Evolutionary conservation across 352 stramenopile genomes (phyloP).

Genomic region (Globisporangium alternatum): DNA sequence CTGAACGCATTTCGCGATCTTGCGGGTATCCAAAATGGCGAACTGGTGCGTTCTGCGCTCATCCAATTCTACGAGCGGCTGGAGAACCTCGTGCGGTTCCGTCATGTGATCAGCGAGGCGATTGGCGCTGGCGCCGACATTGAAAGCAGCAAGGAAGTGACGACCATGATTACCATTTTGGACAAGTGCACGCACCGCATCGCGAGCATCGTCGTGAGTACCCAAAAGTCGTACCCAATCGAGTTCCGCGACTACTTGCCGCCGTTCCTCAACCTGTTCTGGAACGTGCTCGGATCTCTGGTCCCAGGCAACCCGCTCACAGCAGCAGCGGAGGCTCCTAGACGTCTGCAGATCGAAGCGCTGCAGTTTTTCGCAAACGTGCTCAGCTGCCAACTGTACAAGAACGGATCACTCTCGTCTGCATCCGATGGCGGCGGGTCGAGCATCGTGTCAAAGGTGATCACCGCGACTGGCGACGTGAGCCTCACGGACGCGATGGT

Average conservation of each 20-base stretch:
- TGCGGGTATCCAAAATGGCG: conserved; percentile 42
- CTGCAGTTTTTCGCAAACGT: conserved; percentile 84
- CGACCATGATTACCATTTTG: conserved; percentile 17
- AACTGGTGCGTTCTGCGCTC: conserved; percentile 55
- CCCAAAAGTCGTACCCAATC: conserved; percentile 81
- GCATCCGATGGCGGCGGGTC: conserved; percentile 34
- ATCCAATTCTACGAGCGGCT: conserved; percentile 73
- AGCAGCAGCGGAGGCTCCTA: conserved; percentile 17
- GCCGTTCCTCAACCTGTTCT: conserved; percentile 67
- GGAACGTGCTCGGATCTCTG: conserved; percentile 43
- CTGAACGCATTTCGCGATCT: conserved; percentile 73
- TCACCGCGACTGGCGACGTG: conserved; percentile 76
- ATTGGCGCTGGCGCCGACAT: conserved; percentile 5
- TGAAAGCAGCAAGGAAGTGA: background rate
- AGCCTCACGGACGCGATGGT: conserved; percentile 77
- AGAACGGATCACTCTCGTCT: conserved; percentile 55
- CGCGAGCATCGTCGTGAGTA: conserved; percentile 55
- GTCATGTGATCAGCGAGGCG: conserved; percentile 15
- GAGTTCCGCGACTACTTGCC: conserved; percentile 80
- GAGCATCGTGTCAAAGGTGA: conserved; percentile 66
- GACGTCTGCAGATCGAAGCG: conserved; percentile 61
- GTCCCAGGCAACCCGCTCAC: conserved; percentile 11
- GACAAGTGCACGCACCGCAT: conserved; percentile 72
- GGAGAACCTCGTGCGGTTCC: conserved; percentile 52
- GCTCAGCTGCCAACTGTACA: conserved; percentile 77